Evolutionary conservation across 2,329 filamentous ascomycete species (phyloP).

Genomic region (Geoglossum cookeanum): DNA sequence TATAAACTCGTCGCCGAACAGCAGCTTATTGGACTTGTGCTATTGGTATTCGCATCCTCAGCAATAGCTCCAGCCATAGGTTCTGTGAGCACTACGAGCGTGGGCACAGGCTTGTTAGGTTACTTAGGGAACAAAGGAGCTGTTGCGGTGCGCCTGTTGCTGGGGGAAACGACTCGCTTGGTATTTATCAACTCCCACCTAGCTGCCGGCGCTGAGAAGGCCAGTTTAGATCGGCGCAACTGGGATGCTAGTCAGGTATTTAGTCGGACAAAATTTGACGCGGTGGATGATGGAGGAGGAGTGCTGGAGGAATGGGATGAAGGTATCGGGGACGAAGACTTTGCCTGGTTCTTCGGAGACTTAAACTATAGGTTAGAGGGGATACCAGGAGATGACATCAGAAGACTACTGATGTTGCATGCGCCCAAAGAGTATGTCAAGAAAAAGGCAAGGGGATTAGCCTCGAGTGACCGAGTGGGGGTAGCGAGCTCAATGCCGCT

Average conservation of each 20-base stretch:
- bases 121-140: slow-evolving; percentile 96
- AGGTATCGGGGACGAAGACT: slow-evolving; percentile 73
- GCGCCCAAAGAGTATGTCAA: slow-evolving; percentile 55
- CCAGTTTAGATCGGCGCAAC: slow-evolving; percentile 61
- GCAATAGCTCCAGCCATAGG: slow-evolving; percentile 54
- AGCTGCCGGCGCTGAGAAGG: slow-evolving; percentile 64
- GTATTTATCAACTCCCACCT: slow-evolving; percentile 87
- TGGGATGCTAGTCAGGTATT: slow-evolving; percentile 77
- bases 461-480: not conserved
- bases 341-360: slow-evolving; percentile 92
- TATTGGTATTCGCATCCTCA: slow-evolving; percentile 73
- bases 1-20: slow-evolving; percentile 63
- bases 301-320: slow-evolving; percentile 38
- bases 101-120: slow-evolving; percentile 78
- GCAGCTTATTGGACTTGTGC: slow-evolving; percentile 68
- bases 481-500: not conserved
- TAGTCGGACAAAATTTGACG: slow-evolving; percentile 57
- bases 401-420: slow-evolving; percentile 65
- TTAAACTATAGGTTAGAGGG: slow-evolving; percentile 85
- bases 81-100: slow-evolving; percentile 61
- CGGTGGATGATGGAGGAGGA: slow-evolving; percentile 46
- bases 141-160: slow-evolving; percentile 57
- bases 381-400: slow-evolving; percentile 76
- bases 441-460: slow-evolving; percentile 3
- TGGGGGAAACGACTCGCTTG: slow-evolving; percentile 77